Evolutionary conservation across 257 asterid genomes (phyloP).

Genomic region (Gentiana dahurica): DNA sequence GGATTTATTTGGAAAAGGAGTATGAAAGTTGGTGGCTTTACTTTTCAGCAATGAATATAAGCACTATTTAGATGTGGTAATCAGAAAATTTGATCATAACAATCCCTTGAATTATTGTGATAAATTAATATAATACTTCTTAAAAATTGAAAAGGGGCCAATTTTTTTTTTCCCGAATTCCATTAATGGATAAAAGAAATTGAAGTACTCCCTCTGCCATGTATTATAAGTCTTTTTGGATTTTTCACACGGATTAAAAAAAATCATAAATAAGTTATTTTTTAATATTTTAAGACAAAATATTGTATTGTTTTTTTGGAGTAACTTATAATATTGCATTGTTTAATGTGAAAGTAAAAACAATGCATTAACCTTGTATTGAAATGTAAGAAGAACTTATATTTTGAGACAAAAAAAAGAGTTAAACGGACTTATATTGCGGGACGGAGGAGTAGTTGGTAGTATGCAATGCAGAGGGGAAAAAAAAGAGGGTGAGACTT

Average conservation of each 20-base stretch:
- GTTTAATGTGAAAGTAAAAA: too few species aligned
- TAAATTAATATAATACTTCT: background rate
- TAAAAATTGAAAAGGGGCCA: slow-evolving; percentile 21
- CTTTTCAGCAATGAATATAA: slow-evolving; percentile 27
- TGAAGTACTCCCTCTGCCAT: background rate
- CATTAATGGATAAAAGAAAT: slow-evolving; percentile 8
- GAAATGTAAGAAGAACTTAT: too few species aligned
- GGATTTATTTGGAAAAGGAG: slow-evolving; percentile 19
- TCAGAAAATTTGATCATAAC: slow-evolving; percentile 8
- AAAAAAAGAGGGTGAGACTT: slow-evolving; percentile 45
- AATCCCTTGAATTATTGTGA: slow-evolving; percentile 9
- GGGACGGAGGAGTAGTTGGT: background rate
- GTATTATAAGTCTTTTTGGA: too few species aligned
- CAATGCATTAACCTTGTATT: too few species aligned
- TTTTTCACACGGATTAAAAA: too few species aligned
- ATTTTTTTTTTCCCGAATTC: slow-evolving; percentile 2
- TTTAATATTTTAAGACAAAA: too few species aligned
- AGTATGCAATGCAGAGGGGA: background rate
- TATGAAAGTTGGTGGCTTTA: slow-evolving; percentile 32
- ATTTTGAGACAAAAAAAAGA: too few species aligned
- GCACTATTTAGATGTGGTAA: slow-evolving; percentile 1
- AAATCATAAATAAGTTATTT: too few species aligned
- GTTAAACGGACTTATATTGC: too few species aligned
- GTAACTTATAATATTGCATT: too few species aligned
- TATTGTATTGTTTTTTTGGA: too few species aligned